Evolutionary conservation across 1,284 basidiomycete species (phyloP), one percentile per base, ranked within the genome.

Genomic region (Irpex lacteus): DNA sequence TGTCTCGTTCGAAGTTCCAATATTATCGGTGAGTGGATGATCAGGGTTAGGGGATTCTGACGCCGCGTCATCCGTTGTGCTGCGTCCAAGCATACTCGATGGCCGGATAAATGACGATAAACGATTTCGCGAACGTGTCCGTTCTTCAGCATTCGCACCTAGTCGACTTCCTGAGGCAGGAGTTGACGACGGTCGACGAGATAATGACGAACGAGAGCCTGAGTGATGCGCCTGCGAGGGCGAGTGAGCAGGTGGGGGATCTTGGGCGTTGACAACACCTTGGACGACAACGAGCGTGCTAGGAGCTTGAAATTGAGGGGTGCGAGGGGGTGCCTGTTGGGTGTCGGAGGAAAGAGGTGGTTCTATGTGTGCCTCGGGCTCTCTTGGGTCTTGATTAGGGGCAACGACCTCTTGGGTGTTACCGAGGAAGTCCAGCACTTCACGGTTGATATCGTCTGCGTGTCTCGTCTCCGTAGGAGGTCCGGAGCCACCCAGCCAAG

Each of bases 281-380:
- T 92, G 90, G 0, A 92, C 90, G 38, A 92, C 88, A 38, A 92
- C 90, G 6, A 92, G 81, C 1, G 90, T 90, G 18, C 90, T 89
- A 0, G 88, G 85, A 1, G 89, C 86, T 40, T 89, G 88, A 70
- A 90, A 90, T 64, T 82, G 82, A 36, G 82, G 78, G 40, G 71
- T 61, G n/a, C 66, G 40, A 38, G 69, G 67, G 15, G 67, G 63
- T 13, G 65, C 54, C n/a, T 62, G 60, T 19, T 61, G 57, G 19
- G 60, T 53, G 19, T 64, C 67, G 3, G 64, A 60, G 6, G 67
- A 59, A n/a, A 62, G 54, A 6, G 67, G 36, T 15, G 65, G 54
- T 7, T 53, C 32, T 61, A 56, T 34, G 9, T 56, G 54, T 11
- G 54, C 54, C 34, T 56, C 54, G 34, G 50, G 18, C 15, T 50